Base-by-base conservation (phyloP, 495 filamentous ascomycete species). In the Penicillium canariense region DNA sequence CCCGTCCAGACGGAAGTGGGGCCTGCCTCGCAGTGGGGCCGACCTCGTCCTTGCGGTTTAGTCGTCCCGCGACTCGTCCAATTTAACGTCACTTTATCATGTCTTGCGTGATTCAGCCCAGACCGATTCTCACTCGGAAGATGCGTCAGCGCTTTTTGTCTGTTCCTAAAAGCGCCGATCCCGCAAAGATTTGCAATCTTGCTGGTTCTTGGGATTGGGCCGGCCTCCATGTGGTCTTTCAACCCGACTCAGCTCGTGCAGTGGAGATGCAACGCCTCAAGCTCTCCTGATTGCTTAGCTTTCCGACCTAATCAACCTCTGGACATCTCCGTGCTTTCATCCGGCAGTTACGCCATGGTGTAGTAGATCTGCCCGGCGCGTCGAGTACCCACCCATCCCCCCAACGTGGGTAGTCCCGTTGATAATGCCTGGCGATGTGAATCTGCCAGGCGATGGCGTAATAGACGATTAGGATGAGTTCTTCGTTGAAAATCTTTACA, bases 91-190 rank as follows among this genome's bases (percentile, higher is more conserved):
- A 67, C 43, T 62, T 52, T 34, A 27, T 48, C 50, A 15, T 2
- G 39, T 50, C 38, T 67, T 65, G 64, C 64, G 64, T 67, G 64
- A 59, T 62, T 20, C 32, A 26, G 50, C 50, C 61, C 55, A 58
- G 47, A 26, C 27, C 18, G 25, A 18, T 2, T 8, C n/a, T 42
- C 49, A 44, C 43, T 44, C 25, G 38, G 11, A 27, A 30, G 6
- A 3, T 15, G 0, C 2, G 18, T 38, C 11, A 12, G 38, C 38
- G 22, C 38, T 4, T 42, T 3, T 18, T 14, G 38, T 25, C 38
- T 42, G 8, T 3, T 42, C 9, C 12, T 17, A 20, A 10, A 31
- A n/a, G 27, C 12, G 2, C 28, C 25, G 8, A 18, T 23, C 9
- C n/a, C n/a, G n/a, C n/a, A n/a, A n/a, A n/a, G 10, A 27, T 22